Evolutionary conservation across 1,139 yeast species (phyloP), one percentile per base, ranked within the genome.

Genomic region (Maudiozyma humilis): DNA sequence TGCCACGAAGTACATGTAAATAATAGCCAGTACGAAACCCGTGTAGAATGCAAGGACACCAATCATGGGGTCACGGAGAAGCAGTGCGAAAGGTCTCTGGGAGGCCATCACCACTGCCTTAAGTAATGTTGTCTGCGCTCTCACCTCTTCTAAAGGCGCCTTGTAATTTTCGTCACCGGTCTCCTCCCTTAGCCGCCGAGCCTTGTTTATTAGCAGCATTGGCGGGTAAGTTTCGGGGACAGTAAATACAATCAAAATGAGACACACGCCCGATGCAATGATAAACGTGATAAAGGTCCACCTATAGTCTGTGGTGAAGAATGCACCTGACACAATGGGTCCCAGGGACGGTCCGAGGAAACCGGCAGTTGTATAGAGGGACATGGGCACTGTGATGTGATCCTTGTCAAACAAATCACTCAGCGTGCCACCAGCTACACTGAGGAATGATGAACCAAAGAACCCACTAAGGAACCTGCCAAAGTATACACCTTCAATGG

Each of bases 201-300:
- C 89, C 58, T 82, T 78, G 41, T 64, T 63, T 42, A 73, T 73
- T 44, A 81, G 67, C 19, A 82, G 68, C 1, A 76, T 73, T 1
- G 89, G 89, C 2, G 76, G 75, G 62, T 79, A 82, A 1, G 93
- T 83, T 61, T 84, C 94, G 3, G 89, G 88, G 18, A 82, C 73
- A 2, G 76, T 60, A 2, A 72, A 48, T 4, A 73, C 57, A 37
- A 69, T 64, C 8, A 71, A 40, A 1, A 71, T 61, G 63, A 81
- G 70, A 72, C 76, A 68, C 0, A 71, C 76, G 13, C 77, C 82
- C 8, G 83, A 77, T 60, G 80, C 78, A 3, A 86, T 84, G 66
- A 82, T 66, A 52, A 80, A 70, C 13, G 79, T 78, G 69, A 82
- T 76, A 41, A 62, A 78, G 6, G 66, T 75, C 89, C 75, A 76